Percentiles rank a stretch among this genome's conserved stretches.
Evolutionary conservation across 1,284 basidiomycete species (phyloP).

Genomic region (Cutaneotrichosporon dermatis): DNA sequence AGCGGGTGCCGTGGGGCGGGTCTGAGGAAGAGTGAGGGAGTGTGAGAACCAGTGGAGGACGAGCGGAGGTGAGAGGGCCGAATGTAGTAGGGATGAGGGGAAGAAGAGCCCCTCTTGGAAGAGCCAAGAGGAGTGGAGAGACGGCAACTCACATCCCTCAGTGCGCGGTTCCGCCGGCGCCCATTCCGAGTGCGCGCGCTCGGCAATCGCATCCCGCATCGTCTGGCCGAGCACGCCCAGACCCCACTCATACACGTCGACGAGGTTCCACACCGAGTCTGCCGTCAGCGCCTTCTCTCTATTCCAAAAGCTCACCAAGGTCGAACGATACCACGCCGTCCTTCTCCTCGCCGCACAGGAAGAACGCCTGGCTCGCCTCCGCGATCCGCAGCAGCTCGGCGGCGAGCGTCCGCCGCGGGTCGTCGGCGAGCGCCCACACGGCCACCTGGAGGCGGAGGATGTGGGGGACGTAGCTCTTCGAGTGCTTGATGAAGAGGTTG

Average conservation of each 20-base stretch:
- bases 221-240: conserved; percentile 20
- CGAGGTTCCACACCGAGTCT: conserved; percentile 39
- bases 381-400: conserved; percentile 31
- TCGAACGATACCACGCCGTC: conserved; percentile 28
- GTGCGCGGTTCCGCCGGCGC: conserved; percentile 10
- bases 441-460: conserved; percentile 33
- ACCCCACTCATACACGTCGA: conserved; percentile 37
- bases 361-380: conserved; percentile 33
- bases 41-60: too few relatives aligned
- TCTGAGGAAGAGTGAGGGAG: too few relatives aligned
- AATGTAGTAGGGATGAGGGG: background rate
- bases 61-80: too few relatives aligned
- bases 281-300: background rate
- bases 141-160: conserved; percentile 4
- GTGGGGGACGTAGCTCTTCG: conserved; percentile 17
- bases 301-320: conserved; percentile 27
- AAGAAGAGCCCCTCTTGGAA: too few relatives aligned
- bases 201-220: conserved; percentile 29
- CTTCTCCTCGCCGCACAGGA: conserved; percentile 21
- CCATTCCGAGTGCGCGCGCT: conserved; percentile 29
- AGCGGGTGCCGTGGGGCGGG: background rate
- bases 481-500: conserved; percentile 17
- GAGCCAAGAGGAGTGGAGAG: too few relatives aligned
- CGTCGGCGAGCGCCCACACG: conserved; percentile 28
- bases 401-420: conserved; percentile 21